Conservation (phyloP, 2,329 filamentous ascomycete genomes). For the Exserohilum rostratum region DNA sequence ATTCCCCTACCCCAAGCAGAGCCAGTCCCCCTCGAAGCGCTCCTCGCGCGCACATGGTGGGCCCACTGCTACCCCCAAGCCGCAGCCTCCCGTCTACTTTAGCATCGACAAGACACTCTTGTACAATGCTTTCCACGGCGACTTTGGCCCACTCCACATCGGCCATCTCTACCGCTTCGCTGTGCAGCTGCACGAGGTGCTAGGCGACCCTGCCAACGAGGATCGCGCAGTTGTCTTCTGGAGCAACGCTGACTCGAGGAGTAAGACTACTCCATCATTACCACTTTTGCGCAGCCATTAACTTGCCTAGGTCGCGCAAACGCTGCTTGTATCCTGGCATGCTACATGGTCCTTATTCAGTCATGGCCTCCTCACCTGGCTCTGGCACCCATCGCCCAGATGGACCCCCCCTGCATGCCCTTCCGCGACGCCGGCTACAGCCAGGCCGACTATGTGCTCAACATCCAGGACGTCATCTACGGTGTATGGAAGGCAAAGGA, state of each 20-base stretch:
- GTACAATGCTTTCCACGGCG: constrained; percentile 98
- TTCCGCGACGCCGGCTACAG: constrained; percentile 98
- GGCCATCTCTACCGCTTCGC: constrained; percentile 97
- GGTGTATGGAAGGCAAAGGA: constrained; percentile 99
- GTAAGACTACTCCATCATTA: constrained; percentile 58
- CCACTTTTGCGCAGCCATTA: constrained; percentile 14
- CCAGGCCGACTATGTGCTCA: constrained; percentile 94
- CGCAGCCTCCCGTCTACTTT: constrained; percentile 82
- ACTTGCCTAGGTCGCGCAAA: constrained; percentile 75
- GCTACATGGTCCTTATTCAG: constrained; percentile 99
- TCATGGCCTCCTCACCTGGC: constrained; percentile 96
- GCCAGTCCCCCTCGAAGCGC: constrained; percentile 75
- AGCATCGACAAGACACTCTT: constrained; percentile 89
- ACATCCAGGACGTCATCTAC: constrained; percentile 96
- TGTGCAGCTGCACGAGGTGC: constrained; percentile 91
- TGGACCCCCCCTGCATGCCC: constrained; percentile 97
- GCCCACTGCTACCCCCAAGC: constrained; percentile 61
- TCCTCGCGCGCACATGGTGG: constrained; percentile 69
- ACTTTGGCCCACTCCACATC: constrained; percentile 97
- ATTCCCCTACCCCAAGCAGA: constrained; percentile 79
- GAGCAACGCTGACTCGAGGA: constrained; percentile 89
- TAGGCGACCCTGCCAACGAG: constrained; percentile 89
- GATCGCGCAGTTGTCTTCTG: constrained; percentile 93
- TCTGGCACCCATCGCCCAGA: constrained; percentile 91
- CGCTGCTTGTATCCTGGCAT: constrained; percentile 90